Evolutionary conservation across 2,329 filamentous ascomycete genomes (phyloP).

Genomic region (Ophiostoma tasmaniense): DNA sequence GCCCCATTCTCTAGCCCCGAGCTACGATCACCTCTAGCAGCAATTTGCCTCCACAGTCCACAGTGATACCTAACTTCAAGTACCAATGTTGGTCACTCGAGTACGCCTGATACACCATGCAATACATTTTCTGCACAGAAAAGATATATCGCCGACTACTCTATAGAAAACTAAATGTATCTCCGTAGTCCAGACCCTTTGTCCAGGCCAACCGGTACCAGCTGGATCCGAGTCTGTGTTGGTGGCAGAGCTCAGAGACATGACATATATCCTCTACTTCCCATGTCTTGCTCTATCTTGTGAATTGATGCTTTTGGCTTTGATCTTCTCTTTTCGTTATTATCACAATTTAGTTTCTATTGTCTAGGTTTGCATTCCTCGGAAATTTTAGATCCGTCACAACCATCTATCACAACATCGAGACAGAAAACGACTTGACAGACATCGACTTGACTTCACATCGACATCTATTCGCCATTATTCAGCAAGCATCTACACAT

Average conservation of each 20-base stretch:
- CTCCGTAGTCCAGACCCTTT: not conserved
- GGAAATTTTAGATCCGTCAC: not conserved
- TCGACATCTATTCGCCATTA: too few species aligned
- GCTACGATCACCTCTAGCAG: not conserved
- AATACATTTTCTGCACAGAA: not conserved
- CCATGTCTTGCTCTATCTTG: not conserved
- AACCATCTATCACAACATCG: not conserved
- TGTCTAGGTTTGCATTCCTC: not conserved
- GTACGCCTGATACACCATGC: not conserved
- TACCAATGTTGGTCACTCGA: not conserved
- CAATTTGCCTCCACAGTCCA: not conserved
- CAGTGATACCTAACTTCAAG: not conserved
- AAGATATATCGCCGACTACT: not conserved
- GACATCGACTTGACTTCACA: too few species aligned
- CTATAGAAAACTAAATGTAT: not conserved
- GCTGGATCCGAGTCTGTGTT: not conserved
- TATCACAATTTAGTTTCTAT: not conserved
- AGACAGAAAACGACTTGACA: too few species aligned
- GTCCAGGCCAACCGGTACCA: not conserved
- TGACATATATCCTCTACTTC: not conserved
- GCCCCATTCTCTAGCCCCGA: not conserved
- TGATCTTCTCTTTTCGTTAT: not conserved
- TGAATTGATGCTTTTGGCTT: not conserved
- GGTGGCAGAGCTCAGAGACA: not conserved
- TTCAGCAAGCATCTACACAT: too few species aligned